Base-by-base conservation (phyloP, 805 yeast genomes). In the Saccharomycopsis microspora region DNA sequence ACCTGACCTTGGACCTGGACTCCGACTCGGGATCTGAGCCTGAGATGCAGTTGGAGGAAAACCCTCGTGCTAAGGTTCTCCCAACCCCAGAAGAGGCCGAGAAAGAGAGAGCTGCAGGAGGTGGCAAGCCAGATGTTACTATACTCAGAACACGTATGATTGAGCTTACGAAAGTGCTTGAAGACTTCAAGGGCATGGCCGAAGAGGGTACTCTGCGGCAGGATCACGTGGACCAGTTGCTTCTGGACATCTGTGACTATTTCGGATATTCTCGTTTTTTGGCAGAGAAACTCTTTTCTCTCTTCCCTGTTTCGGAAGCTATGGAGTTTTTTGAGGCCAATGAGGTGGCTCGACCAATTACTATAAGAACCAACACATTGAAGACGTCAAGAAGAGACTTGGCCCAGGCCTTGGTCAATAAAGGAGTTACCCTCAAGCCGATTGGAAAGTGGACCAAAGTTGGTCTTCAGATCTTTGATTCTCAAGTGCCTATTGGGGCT, bases 401-500 rank as follows among this genome's bases (percentile, higher is more conserved):
- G 57, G 97, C 96, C 3, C 97, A 93, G 66, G 79, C 93, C 10
- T 74, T 93, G 54, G 95, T 90, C 48, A 90, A 90, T 66, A 80
- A 96, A 60, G 98, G 98, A 63, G 98, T 90, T 53, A 93, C 93
- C 62, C 72, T 93, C 57, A 97, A 93, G 67, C 97, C 97, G 41
- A 87, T 93, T 58, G 97, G 97, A 44, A 70, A 85, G 39, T 93
- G 99, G 99, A 88, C 97, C 29, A 93, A 93, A 66, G 97, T 93
- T 45, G 99, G 99, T 53, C 72, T 93, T 55, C 98, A 93, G 66
- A 82, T 93, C 46, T 93, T 90, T 63, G 99, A 93, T 62, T 89
- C 97, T 29, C 97, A 89, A 65, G 97, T 93, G n/a, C 98, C 99
- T 41, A 85, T 93, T 57, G 99, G 99, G 66, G 98, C 99, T 41